Percentiles rank a stretch among this genome's conserved stretches.
Evolutionary conservation across 371 early-diverging fungal species (phyloP).

Genomic region (Gilbertella persicaria): DNA sequence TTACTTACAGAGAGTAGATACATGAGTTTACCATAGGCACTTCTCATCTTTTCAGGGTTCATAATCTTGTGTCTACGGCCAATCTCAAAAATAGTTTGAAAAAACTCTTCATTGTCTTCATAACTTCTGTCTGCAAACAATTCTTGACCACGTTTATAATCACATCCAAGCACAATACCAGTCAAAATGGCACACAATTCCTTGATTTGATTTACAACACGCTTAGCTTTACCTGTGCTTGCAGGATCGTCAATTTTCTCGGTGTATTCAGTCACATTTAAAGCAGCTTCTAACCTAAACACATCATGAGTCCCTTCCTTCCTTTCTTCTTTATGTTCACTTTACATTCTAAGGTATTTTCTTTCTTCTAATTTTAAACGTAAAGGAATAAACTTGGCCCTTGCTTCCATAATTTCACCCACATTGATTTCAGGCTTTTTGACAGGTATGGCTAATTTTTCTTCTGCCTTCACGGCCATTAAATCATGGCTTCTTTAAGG

Average conservation of each 20-base stretch:
- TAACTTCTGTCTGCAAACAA: slow-evolving; percentile 84
- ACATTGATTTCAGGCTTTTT: slow-evolving; percentile 38
- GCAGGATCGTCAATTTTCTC: slow-evolving; percentile 92
- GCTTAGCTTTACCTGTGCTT: slow-evolving; percentile 81
- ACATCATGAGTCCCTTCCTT: not conserved
- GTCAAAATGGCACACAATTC: slow-evolving; percentile 93
- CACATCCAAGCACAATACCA: slow-evolving; percentile 83
- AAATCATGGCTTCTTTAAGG: not conserved
- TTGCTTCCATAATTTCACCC: slow-evolving; percentile 75
- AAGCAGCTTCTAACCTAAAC: slow-evolving; percentile 80
- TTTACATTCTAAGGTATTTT: slow-evolving; percentile 82
- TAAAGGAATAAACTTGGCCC: slow-evolving; percentile 89
- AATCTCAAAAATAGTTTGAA: slow-evolving; percentile 90
- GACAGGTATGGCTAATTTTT: slow-evolving; percentile 18
- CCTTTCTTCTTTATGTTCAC: not conserved
- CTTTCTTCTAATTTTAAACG: slow-evolving; percentile 87
- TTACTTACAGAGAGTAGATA: slow-evolving; percentile 78
- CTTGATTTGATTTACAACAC: slow-evolving; percentile 93
- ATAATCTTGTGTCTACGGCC: slow-evolving; percentile 95
- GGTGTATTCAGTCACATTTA: slow-evolving; percentile 82
- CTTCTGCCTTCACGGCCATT: slow-evolving; percentile 6
- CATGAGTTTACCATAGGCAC: slow-evolving; percentile 93
- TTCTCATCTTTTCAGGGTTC: slow-evolving; percentile 97
- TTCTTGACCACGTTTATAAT: slow-evolving; percentile 85
- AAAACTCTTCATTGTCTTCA: slow-evolving; percentile 87